These are phyloP conservation scores for Dissoconium aciculare DNA, from an alignment of 2,329 filamentous ascomycete genomes.

Conservation along the genomic window DNA sequence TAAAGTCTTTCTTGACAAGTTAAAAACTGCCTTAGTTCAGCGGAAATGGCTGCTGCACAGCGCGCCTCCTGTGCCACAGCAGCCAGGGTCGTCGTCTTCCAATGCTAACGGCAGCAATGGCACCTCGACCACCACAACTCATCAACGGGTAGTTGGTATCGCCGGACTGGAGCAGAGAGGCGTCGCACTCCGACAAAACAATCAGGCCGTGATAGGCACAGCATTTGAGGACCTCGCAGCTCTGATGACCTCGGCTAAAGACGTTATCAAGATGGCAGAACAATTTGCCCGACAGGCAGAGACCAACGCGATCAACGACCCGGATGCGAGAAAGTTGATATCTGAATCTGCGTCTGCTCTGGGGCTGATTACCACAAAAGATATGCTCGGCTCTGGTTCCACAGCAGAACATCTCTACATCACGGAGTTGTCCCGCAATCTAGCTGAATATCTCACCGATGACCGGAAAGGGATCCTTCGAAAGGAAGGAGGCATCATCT, in stretches of 20 bases:
- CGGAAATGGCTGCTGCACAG: slow-evolving; percentile 89
- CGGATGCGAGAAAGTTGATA: slow-evolving; percentile 57
- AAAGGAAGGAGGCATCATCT: slow-evolving; percentile 74
- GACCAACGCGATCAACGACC: slow-evolving; percentile 32
- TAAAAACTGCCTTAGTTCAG: slow-evolving; percentile 79
- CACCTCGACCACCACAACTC: slow-evolving; percentile 25
- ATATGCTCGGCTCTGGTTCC: slow-evolving; percentile 67
- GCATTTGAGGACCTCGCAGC: slow-evolving; percentile 95
- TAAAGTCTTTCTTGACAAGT: slow-evolving; percentile 73
- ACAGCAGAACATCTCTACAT: slow-evolving; percentile 72
- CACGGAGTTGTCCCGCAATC: slow-evolving; percentile 67
- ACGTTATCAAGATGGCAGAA: slow-evolving; percentile 86
- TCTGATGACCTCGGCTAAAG: slow-evolving; percentile 92
- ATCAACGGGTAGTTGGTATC: slow-evolving; percentile 59
- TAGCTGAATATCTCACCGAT: slow-evolving; percentile 81
- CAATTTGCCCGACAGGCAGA: slow-evolving; percentile 57
- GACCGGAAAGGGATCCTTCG: slow-evolving; percentile 64
- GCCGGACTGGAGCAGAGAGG: slow-evolving; percentile 80
- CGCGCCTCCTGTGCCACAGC: slow-evolving; percentile 64
- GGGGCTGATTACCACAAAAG: slow-evolving; percentile 83
- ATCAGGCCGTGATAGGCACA: slow-evolving; percentile 79
- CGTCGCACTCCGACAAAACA: slow-evolving; percentile 74
- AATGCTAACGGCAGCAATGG: slow-evolving; percentile 12
- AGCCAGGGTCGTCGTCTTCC: slow-evolving; percentile 34
- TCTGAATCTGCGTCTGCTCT: slow-evolving; percentile 72